Evolutionary conservation across 2,329 filamentous ascomycete genomes (phyloP).

Genomic region (Mycosphaerella sp.): DNA sequence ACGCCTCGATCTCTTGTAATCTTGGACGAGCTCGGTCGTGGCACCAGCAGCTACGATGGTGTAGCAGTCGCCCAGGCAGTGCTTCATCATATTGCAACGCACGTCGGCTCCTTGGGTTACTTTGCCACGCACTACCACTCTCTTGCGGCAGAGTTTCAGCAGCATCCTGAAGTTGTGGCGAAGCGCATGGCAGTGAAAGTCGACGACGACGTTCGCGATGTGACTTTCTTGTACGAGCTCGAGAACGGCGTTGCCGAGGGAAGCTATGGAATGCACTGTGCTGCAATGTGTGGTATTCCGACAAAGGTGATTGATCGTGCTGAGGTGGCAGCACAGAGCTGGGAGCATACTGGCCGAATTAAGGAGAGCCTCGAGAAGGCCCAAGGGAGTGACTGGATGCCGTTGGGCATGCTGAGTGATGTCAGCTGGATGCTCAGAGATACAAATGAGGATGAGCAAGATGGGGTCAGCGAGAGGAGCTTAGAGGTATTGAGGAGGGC

Average conservation of each 20-base stretch:
- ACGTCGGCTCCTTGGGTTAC: conserved; percentile 90
- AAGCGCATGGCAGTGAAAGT: conserved; percentile 94
- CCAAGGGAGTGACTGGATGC: conserved; percentile 65
- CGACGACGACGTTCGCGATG: conserved; percentile 71
- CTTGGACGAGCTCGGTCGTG: conserved; percentile 89
- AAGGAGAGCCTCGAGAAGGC: conserved; percentile 82
- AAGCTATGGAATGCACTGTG: conserved; percentile 98
- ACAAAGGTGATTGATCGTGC: conserved; percentile 75
- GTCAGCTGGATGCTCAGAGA: conserved; percentile 69
- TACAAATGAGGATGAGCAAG: conserved; percentile 31
- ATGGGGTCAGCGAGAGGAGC: conserved; percentile 44
- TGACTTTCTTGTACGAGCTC: conserved; percentile 95
- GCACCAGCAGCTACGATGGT: conserved; percentile 91
- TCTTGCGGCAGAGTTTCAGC: conserved; percentile 81
- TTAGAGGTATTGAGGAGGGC: conserved; percentile 53
- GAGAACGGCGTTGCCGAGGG: conserved; percentile 92
- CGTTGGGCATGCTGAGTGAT: conserved; percentile 81
- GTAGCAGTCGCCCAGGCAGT: conserved; percentile 96
- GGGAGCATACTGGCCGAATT: conserved; percentile 89
- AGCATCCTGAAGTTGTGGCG: conserved; percentile 78
- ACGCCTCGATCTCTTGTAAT: conserved; percentile 93
- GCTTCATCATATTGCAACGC: conserved; percentile 88
- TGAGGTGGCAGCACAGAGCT: conserved; percentile 80
- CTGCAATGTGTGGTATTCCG: conserved; percentile 94
- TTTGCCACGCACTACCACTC: conserved; percentile 98